phyloP scores from a whole-genome alignment of 331 rosid species.

The Quercus phellos region DNA sequence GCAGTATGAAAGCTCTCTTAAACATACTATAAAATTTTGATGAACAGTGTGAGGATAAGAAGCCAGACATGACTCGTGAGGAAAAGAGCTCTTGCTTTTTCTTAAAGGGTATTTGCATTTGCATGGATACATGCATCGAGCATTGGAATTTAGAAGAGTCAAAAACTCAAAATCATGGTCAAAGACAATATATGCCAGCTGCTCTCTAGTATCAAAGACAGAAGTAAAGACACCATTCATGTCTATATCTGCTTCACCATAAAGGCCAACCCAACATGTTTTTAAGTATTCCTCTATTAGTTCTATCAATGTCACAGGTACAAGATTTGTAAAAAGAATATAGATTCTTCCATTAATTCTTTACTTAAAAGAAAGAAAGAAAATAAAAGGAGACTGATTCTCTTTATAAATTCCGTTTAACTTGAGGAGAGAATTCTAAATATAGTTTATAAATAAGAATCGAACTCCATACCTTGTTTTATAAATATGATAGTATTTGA shows the following conservation, averaged over 20 bases:
- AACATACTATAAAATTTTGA: neutral
- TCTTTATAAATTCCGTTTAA: neutral
- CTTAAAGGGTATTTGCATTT: slow-evolving; percentile 10
- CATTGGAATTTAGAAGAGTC: slow-evolving; percentile 6
- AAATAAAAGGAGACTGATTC: neutral
- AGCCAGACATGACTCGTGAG: neutral
- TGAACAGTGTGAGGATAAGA: slow-evolving; percentile 25
- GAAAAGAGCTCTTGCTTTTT: slow-evolving; percentile 5
- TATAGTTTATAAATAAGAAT: neutral
- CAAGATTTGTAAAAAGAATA: too few relatives aligned
- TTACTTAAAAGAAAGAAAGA: neutral
- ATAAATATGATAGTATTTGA: too few relatives aligned
- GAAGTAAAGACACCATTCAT: slow-evolving; percentile 29
- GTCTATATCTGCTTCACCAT: slow-evolving; percentile 22
- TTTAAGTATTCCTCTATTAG: too few relatives aligned
- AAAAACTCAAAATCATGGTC: slow-evolving; percentile 30
- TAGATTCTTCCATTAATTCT: neutral
- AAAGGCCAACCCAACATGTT: neutral
- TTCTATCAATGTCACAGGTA: too few relatives aligned
- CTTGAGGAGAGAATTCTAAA: neutral
- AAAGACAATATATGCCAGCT: slow-evolving; percentile 31
- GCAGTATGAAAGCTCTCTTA: neutral
- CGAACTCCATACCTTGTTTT: too few relatives aligned
- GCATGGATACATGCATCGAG: slow-evolving; percentile 26
- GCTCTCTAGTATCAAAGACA: slow-evolving; percentile 14